Evolutionary conservation across 139 green algal genomes (phyloP).

Genomic region (Limnomonas spitsbergensis): DNA sequence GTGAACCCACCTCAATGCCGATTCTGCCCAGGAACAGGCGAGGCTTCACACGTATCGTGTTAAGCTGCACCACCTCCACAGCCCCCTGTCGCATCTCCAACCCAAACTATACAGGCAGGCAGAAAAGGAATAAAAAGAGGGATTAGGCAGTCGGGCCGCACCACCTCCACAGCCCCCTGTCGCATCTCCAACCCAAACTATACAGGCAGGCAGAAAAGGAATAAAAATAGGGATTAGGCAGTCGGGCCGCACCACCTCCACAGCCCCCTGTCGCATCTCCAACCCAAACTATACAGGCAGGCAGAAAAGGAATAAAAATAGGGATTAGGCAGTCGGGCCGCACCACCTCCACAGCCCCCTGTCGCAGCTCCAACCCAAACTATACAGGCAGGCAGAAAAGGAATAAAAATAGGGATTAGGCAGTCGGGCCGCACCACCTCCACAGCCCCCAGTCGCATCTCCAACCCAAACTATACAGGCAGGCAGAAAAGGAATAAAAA

Average conservation of each 20-base stretch:
- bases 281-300: not conserved
- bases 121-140: not conserved
- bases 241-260: slow-evolving; percentile 17
- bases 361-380: slow-evolving; percentile 1
- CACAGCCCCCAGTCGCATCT: too few relatives aligned
- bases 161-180: slow-evolving; percentile 1
- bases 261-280: not conserved
- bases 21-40: slow-evolving; percentile 16
- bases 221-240: too few relatives aligned
- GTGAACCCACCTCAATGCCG: not conserved
- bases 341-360: slow-evolving; percentile 7
- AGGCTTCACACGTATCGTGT: slow-evolving; percentile 24
- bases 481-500: too few relatives aligned
- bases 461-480: too few relatives aligned
- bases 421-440: too few relatives aligned
- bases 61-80: slow-evolving; percentile 17
- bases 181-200: slow-evolving; percentile 9
- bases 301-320: not conserved
- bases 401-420: not conserved
- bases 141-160: slow-evolving; percentile 18
- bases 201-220: not conserved
- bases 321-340: too few relatives aligned
- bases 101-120: not conserved
- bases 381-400: not conserved
- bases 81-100: slow-evolving; percentile 1